Evolutionary conservation across 805 yeast species (phyloP), one percentile per base, ranked within the genome.

Genomic region (Myxozyma melibiosi): DNA sequence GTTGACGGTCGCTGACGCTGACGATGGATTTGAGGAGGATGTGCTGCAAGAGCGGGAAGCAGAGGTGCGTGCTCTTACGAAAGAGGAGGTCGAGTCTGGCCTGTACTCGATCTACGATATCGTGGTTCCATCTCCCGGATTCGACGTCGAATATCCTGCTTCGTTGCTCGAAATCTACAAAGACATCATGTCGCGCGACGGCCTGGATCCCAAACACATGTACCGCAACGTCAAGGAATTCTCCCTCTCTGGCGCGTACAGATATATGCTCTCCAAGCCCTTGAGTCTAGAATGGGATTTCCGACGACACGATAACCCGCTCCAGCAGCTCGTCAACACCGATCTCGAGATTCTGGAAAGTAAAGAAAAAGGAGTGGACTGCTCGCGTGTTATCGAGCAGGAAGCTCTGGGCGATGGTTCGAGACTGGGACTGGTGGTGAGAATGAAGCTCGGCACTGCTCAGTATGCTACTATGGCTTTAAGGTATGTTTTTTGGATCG

Each of bases 391-490:
- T 18, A 30, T 35, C 2, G 53, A 54, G 30, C 56, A 62, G 11
- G 50, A 55, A n/a, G 45, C 13, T 13, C 13, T 37, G 2, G 28
- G 30, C 8, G 14, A 27, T 14, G 53, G 53, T 28, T 8, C 51
- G 2, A 82, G 80, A 56, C 75, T 78, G 0, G 97, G 96, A 0
- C 82, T 91, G 13, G 78, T 94, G 4, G 70, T 95, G 57, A 84
- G 80, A 64, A 78, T 94, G 78, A 86, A 84, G 67, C 76, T 94
- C 57, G 92, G 90, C 3, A 84, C 88, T 2, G 86, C 97, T 34
- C 85, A 95, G 5, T 94, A 94, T 71, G 99, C 99, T 1, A 94
- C 99, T 0, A 95, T 94, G 99, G 96, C 96, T 0, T 73, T 94
- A 49, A 81, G 99, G 69, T 98, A 94, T 71, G 81, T 89, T 13